Base-by-base conservation (phyloP, 1,284 basidiomycete species). In the Stygiomarasmius scandens region DNA sequence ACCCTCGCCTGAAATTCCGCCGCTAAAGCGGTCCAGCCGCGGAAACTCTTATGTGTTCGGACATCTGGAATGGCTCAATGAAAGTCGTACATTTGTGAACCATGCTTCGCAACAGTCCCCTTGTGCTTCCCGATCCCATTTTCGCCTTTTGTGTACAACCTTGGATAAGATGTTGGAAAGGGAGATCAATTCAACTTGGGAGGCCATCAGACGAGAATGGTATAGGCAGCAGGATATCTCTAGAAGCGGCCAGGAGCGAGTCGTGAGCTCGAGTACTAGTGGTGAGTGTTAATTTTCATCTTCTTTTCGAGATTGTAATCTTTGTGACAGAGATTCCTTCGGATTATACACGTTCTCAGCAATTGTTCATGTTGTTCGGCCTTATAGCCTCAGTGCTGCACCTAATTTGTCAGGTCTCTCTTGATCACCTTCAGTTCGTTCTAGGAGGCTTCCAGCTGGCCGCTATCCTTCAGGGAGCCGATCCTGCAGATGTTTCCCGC, bases 321-420 rank as follows among this genome's bases (percentile, higher is more conserved):
- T 45, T 23, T 47, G 20, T 27, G n/a, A n/a, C n/a, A n/a, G n/a
- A 49, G 47, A 32, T 16, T 14, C 29, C 8, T 25, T 19, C 11
- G 11, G 29, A 29, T 19, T 25, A 27, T 14, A 19, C 24, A 6
- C 23, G 2, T 16, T 49, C 47, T 14, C 6, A 25, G n/a, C 25
- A 32, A 2, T 14, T 25, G 14, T 49, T 27, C 24, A 27, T 49
- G 4, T 29, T 49, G 11, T 32, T 16, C 16, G 29, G 11, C 9
- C 14, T 55, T 2, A 22, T 55, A 11, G 49, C 52, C 16, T 50
- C 54, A 20, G 47, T 59, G 14, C 59, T 62, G 2, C 59, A 64
- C 43, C 46, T 64, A 14, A 19, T 64, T 1, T 56, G 49, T 32
- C 49, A 55, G 29, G 45, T 64, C 8, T 62, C 63, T 1, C 48